Base-by-base conservation (phyloP, 1,284 basidiomycete genomes). In the Puccinia triticina region DNA sequence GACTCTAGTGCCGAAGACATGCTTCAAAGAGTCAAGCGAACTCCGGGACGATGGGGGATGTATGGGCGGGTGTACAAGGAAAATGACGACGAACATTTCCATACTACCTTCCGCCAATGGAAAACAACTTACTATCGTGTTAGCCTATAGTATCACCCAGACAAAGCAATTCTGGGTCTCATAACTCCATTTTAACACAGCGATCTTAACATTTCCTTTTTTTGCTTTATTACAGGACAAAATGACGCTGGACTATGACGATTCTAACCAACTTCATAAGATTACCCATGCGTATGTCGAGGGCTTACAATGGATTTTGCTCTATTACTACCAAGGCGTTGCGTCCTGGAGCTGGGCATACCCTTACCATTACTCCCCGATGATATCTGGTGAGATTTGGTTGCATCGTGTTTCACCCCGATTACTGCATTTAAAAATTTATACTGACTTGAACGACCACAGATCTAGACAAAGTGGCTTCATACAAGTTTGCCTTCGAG, bases 401-500 rank as follows among this genome's bases (percentile, higher is more conserved):
- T 32, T 53, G 7, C n/a, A 16, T 5, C 3, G 10, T 29, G 37
- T 53, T 34, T 43, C 59, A 29, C 29, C 32, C 46, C 29, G 55
- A n/a, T 48, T 2, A 29, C 26, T 69, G 21, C 10, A 50, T 37
- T 50, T 29, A 0, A 48, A 43, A 14, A 14, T 61, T 29, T 32
- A 29, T 2, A 8, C 3, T 4, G 4, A 66, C 26, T 10, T 23
- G 18, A 40, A 16, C 18, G 26, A 96, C 8, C 14, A 26, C 93
- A 83, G 96, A 99, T 88, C 88, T 98, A 72, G 90, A 89, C 84
- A 90, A 90, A 43, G 89, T 98, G 37, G 91, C 91, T 82, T 88
- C 92, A 74, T 93, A 96, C 91, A 87, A 89, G 66, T 99, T 99
- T 88, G 85, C 91, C 23, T 98, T 98, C 85, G 89, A 94, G 0